phyloP scores from a whole-genome alignment of 2,329 filamentous ascomycete genomes.

The Stachybotrys echinatus region DNA sequence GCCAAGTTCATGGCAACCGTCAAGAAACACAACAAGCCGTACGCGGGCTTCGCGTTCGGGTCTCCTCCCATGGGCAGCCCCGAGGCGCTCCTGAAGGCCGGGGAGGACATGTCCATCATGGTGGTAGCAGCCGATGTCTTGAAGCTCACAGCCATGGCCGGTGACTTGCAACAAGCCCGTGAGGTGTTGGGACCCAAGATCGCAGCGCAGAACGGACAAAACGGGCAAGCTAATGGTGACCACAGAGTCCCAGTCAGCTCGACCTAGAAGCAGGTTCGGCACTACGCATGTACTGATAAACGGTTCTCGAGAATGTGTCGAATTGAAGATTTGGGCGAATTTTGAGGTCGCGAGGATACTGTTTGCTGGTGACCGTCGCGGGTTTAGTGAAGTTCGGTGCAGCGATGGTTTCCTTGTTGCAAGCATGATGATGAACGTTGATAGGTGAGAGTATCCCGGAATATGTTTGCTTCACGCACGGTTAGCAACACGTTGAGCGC shows the following conservation, averaged over 20 bases:
- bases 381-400: too few relatives aligned
- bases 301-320: too few relatives aligned
- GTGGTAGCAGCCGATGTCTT: conserved; percentile 15
- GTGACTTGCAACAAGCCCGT: conserved; percentile 11
- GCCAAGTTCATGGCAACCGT: conserved; percentile 30
- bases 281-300: too few relatives aligned
- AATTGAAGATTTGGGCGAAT: too few relatives aligned
- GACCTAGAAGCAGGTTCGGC: too few relatives aligned
- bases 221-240: too few relatives aligned
- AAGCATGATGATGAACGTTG: too few relatives aligned
- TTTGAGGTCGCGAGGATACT: too few relatives aligned
- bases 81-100: conserved; percentile 16
- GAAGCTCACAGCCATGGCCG: conserved; percentile 13
- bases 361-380: too few relatives aligned
- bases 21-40: conserved; percentile 41
- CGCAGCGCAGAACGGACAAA: not conserved
- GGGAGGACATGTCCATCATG: conserved; percentile 18
- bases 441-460: not conserved
- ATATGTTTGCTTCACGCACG: not conserved
- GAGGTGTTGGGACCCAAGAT: not conserved
- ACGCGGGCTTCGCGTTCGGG: conserved; percentile 23
- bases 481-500: not conserved
- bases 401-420: too few relatives aligned
- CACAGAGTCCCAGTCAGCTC: too few relatives aligned
- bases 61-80: conserved; percentile 15